Evolutionary conservation across 73 alveolate genomes (phyloP).

Genomic region (Symbiodinium pilosum): DNA sequence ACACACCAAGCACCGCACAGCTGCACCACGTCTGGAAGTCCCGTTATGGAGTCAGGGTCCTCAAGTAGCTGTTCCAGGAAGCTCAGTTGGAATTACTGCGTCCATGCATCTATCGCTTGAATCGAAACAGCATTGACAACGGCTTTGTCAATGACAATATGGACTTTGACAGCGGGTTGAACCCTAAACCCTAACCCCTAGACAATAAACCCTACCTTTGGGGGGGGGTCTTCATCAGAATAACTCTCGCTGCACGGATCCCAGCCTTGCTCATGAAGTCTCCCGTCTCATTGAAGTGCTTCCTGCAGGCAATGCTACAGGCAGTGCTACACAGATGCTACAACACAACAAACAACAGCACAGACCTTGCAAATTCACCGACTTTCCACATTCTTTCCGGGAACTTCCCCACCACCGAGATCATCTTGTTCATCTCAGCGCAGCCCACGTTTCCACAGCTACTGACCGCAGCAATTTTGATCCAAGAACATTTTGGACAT

Average conservation of each 20-base stretch:
- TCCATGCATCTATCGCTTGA: too few species aligned
- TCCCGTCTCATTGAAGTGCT: slow-evolving; percentile 78
- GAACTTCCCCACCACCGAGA: slow-evolving; percentile 74
- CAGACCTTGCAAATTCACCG: slow-evolving; percentile 88
- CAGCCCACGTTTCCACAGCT: not conserved
- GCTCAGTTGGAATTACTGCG: too few species aligned
- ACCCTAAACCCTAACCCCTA: too few species aligned
- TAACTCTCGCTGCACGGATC: too few species aligned
- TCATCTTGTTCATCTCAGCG: slow-evolving; percentile 66
- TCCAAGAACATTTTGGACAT: too few species aligned
- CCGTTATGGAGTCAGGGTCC: slow-evolving; percentile 92
- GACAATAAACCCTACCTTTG: too few species aligned
- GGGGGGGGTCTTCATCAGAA: too few species aligned
- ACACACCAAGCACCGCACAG: not conserved
- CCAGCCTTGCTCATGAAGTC: slow-evolving; percentile 93
- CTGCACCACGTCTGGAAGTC: slow-evolving; percentile 81
- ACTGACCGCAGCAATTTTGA: too few species aligned
- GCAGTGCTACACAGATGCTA: not conserved
- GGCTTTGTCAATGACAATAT: too few species aligned
- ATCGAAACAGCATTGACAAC: too few species aligned
- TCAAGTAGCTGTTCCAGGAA: not conserved
- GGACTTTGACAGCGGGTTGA: too few species aligned
- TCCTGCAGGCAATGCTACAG: slow-evolving; percentile 12
- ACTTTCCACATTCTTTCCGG: slow-evolving; percentile 75
- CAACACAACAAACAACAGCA: too few species aligned